A percentile compares a stretch with the other conserved stretches of the same genome.
Conservation (phyloP, 495 filamentous ascomycete species). For the Acidiella bohemica region DNA sequence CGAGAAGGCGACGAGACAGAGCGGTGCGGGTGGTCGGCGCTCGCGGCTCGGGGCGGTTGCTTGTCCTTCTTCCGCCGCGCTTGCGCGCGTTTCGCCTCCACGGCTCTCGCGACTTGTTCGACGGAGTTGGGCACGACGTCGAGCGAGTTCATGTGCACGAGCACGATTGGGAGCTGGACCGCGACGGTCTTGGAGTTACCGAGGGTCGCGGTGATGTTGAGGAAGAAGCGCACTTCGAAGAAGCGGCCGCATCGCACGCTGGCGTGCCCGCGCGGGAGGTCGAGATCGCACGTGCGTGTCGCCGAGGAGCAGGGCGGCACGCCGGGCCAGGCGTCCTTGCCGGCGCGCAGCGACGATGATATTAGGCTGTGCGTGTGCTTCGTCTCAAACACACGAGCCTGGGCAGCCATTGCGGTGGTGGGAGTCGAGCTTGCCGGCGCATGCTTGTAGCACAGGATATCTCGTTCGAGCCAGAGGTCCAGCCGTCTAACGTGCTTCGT, state of each 20-base stretch:
- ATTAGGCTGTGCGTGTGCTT: constrained; percentile 35
- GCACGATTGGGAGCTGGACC: constrained; percentile 41
- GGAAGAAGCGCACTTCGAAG: constrained; percentile 42
- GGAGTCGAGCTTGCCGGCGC: constrained; percentile 37
- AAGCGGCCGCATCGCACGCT: constrained; percentile 37
- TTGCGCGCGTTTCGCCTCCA: constrained; percentile 35
- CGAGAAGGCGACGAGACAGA: constrained; percentile 13
- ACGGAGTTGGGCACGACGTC: constrained; percentile 48
- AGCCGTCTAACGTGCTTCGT: constrained; percentile 35
- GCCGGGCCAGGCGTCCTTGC: constrained; percentile 32
- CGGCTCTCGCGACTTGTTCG: constrained; percentile 41
- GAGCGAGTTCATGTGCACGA: constrained; percentile 47
- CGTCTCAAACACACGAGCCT: constrained; percentile 39
- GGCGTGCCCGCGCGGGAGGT: constrained; percentile 37
- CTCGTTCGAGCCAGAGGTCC: constrained; percentile 36
- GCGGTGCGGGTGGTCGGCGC: constrained; percentile 1
- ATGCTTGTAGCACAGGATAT: constrained; percentile 37
- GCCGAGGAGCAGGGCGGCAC: constrained; percentile 35
- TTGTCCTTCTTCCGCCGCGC: constrained; percentile 5
- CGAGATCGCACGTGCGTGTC: constrained; percentile 39
- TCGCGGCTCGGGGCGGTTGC: not conserved
- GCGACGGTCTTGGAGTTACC: constrained; percentile 35
- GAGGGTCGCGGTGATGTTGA: constrained; percentile 35
- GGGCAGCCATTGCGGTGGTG: constrained; percentile 36
- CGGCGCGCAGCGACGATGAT: constrained; percentile 29